Percentiles rank a stretch among this genome's conserved stretches.
phyloP scores from a whole-genome alignment of 2,329 filamentous ascomycete genomes.

The Dactylellina leptospora region DNA sequence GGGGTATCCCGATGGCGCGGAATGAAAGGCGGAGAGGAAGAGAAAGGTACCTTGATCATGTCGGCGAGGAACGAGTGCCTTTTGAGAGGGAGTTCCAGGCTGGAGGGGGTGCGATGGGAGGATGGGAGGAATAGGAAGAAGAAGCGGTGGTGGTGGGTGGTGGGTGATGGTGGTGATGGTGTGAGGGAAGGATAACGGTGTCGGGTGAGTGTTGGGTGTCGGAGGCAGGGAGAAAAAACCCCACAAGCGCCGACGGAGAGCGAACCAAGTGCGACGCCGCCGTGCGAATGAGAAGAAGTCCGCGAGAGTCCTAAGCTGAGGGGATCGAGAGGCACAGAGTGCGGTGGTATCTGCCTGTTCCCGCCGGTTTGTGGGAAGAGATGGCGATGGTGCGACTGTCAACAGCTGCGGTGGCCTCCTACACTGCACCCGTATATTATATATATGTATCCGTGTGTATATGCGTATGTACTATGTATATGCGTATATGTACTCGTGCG shows the following conservation, averaged over 20 bases:
- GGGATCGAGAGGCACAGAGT: neutral
- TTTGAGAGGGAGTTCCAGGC: constrained; percentile 12
- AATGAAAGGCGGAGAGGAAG: neutral
- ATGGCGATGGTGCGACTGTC: no score
- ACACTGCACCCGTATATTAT: neutral
- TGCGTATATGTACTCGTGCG: no score
- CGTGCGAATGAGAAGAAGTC: neutral
- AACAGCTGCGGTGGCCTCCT: neutral
- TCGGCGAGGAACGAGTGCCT: constrained; percentile 2
- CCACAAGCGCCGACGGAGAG: constrained; percentile 11
- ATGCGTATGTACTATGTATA: neutral
- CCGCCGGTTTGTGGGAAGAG: no score
- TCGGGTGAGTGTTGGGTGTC: constrained; percentile 2
- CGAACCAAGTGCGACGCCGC: neutral
- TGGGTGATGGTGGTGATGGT: neutral
- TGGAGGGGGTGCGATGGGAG: neutral
- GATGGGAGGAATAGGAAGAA: neutral
- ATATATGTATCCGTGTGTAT: neutral
- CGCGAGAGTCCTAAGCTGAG: neutral
- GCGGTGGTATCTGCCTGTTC: no score
- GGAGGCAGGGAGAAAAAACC: neutral
- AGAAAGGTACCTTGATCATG: constrained; percentile 40
- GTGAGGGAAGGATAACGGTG: constrained; percentile 13
- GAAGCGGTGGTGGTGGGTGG: constrained; percentile 25
- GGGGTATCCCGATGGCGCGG: neutral